Percentiles rank a stretch among this genome's conserved stretches.
Conservation (phyloP, 257 asterid genomes). For the Marsdenia floribunda region DNA sequence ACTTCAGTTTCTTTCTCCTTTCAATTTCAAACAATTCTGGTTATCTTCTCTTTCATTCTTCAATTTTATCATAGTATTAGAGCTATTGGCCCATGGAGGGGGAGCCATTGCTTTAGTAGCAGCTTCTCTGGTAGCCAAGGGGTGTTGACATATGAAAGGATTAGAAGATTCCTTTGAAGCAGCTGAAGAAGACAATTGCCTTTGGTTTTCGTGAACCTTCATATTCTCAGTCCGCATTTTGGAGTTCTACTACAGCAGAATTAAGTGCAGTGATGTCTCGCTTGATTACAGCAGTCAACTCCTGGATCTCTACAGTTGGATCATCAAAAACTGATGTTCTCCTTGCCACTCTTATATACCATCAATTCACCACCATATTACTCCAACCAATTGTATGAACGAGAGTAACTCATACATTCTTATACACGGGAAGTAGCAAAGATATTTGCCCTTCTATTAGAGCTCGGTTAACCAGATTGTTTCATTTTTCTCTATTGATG, state of each 20-base stretch:
- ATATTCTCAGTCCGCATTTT: no score
- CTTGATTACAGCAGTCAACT: slow-evolving; percentile 84
- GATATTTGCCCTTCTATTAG: neutral
- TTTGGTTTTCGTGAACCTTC: slow-evolving; percentile 81
- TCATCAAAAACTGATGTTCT: slow-evolving; percentile 84
- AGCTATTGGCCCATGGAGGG: slow-evolving; percentile 70
- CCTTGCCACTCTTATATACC: slow-evolving; percentile 61
- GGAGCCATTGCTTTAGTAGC: slow-evolving; percentile 50
- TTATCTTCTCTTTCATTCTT: no score
- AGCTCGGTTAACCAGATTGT: no score
- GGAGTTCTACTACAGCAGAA: slow-evolving; percentile 87
- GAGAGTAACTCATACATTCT: neutral
- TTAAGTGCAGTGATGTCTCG: slow-evolving; percentile 92
- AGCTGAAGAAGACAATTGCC: slow-evolving; percentile 65
- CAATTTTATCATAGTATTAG: no score
- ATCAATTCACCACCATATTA: neutral
- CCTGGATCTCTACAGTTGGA: slow-evolving; percentile 93
- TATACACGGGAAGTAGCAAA: neutral
- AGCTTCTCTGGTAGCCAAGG: slow-evolving; percentile 58
- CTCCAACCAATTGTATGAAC: neutral
- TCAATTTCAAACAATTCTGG: no score
- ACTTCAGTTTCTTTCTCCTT: no score
- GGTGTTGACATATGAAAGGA: slow-evolving; percentile 90
- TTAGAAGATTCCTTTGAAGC: slow-evolving; percentile 62
- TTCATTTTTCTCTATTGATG: no score